A percentile compares a stretch with the other conserved stretches of the same genome.
Conservation (phyloP, 2,329 filamentous ascomycete genomes). For the Pseudocercospora macadamiae region DNA sequence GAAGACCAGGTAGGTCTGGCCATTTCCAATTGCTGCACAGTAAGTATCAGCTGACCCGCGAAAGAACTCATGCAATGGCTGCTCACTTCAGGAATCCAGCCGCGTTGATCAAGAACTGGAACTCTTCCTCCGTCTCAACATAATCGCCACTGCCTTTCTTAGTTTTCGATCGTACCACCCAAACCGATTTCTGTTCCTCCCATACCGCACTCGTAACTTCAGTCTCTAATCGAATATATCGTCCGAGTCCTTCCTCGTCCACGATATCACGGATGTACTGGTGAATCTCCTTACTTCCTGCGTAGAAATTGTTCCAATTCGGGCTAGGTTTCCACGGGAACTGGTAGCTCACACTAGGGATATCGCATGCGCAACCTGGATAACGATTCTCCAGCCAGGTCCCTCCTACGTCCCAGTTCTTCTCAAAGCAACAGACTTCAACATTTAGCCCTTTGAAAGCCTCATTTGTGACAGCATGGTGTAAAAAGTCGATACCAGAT, state of each 20-base stretch:
- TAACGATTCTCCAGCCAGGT: conserved; percentile 26
- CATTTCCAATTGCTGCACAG: conserved; percentile 10
- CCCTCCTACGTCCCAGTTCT: conserved; percentile 20
- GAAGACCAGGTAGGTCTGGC: conserved; percentile 35
- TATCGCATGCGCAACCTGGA: conserved; percentile 23
- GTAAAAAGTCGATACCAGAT: background rate
- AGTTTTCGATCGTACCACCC: conserved; percentile 51
- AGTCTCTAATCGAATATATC: conserved; percentile 55
- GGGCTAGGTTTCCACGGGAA: conserved; percentile 33
- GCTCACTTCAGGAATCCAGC: conserved; percentile 47
- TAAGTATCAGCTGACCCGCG: too few species aligned
- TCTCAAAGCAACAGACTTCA: conserved; percentile 13
- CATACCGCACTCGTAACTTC: conserved; percentile 53
- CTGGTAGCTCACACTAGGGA: conserved; percentile 9
- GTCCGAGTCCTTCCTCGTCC: conserved; percentile 11
- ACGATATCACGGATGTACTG: conserved; percentile 39
- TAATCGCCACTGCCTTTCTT: conserved; percentile 40
- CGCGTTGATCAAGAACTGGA: conserved; percentile 48
- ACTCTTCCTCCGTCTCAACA: conserved; percentile 38
- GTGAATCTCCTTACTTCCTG: conserved; percentile 28
- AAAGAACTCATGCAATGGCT: too few species aligned
- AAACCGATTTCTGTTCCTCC: conserved; percentile 45
- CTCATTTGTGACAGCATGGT: background rate
- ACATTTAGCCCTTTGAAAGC: background rate
- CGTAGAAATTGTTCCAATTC: conserved; percentile 14